A percentile compares a stretch with the other conserved stretches of the same genome.
Conservation (phyloP, 768 basidiomycete genomes). For the Candolleomyces aberdarensis region DNA sequence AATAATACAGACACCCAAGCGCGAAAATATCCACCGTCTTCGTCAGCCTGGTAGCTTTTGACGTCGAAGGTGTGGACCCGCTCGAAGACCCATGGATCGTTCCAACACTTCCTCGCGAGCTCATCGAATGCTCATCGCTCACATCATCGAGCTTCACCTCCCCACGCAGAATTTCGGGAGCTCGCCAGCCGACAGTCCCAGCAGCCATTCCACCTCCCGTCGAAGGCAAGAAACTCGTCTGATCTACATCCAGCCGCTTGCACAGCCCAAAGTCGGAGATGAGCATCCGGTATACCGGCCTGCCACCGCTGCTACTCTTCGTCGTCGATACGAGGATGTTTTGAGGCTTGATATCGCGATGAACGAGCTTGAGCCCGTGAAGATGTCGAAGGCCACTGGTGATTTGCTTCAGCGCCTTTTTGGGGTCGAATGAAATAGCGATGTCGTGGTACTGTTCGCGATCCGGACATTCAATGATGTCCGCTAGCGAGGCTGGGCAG, state of each 20-base stretch:
- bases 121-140: constrained; percentile 61
- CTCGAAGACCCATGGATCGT: constrained; percentile 37
- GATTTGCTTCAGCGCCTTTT: constrained; percentile 84
- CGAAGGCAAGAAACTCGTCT: constrained; percentile 94
- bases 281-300: constrained; percentile 67
- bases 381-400: constrained; percentile 86
- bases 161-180: constrained; percentile 92
- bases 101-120: constrained; percentile 62
- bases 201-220: constrained; percentile 85
- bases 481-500: constrained; percentile 86
- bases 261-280: constrained; percentile 98
- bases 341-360: constrained; percentile 97
- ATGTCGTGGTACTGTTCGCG: constrained; percentile 71
- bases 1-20: constrained; percentile 93
- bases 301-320: constrained; percentile 44
- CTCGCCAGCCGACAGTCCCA: constrained; percentile 96
- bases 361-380: constrained; percentile 93
- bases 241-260: constrained; percentile 91
- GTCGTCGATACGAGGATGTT: constrained; percentile 87
- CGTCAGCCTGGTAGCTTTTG: constrained; percentile 70
- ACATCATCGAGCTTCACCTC: constrained; percentile 90
- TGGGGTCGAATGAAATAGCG: constrained; percentile 74
- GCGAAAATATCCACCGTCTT: constrained; percentile 98
- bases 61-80: constrained; percentile 21
- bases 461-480: constrained; percentile 79